phyloP scores from a whole-genome alignment of 495 filamentous ascomycete species.

The Hypoxylon crocopeplum region DNA sequence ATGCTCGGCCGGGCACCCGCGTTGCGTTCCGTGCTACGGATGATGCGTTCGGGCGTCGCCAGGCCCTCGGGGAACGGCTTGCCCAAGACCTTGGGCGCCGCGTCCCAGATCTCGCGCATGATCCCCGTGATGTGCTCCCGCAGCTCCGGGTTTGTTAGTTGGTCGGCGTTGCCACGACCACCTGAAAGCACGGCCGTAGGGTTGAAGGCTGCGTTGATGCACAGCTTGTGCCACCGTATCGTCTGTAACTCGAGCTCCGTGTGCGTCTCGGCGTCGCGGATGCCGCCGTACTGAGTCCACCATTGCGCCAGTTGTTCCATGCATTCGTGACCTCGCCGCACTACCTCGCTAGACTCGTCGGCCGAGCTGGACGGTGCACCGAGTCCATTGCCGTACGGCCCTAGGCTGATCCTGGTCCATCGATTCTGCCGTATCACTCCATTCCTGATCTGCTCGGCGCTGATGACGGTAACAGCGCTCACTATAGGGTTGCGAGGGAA shows the following conservation, averaged over 20 bases:
- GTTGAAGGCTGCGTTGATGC: slow-evolving; percentile 71
- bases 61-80: slow-evolving; percentile 49
- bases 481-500: slow-evolving; percentile 64
- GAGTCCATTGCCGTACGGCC: slow-evolving; percentile 55
- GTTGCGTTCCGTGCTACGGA: slow-evolving; percentile 62
- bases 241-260: slow-evolving; percentile 61
- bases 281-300: slow-evolving; percentile 52
- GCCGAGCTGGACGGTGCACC: slow-evolving; percentile 29
- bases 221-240: slow-evolving; percentile 69
- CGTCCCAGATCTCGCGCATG: slow-evolving; percentile 65
- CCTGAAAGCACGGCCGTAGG: slow-evolving; percentile 65
- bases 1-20: slow-evolving; percentile 65
- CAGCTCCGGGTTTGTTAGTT: slow-evolving; percentile 59
- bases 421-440: slow-evolving; percentile 64
- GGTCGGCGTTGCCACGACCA: slow-evolving; percentile 61
- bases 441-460: slow-evolving; percentile 56
- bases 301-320: slow-evolving; percentile 44
- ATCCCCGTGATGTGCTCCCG: slow-evolving; percentile 54
- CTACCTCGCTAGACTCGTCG: slow-evolving; percentile 39
- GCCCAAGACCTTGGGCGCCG: slow-evolving; percentile 60
- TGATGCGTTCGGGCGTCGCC: slow-evolving; percentile 60
- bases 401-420: slow-evolving; percentile 66
- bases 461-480: slow-evolving; percentile 65
- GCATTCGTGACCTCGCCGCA: slow-evolving; percentile 27
- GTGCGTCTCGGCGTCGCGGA: slow-evolving; percentile 59